A percentile compares a stretch with the other conserved stretches of the same genome.
Conservation (phyloP, 805 yeast genomes). For the Wickerhamiella occidentalis region DNA sequence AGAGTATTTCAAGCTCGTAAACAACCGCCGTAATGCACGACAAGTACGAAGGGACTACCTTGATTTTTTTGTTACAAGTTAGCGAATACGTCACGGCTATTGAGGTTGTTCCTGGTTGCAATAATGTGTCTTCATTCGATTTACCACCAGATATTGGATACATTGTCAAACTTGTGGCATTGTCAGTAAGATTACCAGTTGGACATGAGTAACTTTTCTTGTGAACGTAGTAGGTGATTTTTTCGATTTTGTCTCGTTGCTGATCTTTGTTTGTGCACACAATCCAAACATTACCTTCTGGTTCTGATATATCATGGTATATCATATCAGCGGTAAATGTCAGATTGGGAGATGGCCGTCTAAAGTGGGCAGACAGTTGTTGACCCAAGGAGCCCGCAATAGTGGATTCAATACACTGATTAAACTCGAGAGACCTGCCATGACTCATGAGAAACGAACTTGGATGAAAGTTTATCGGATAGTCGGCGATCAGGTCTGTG, state of each 20-base stretch:
- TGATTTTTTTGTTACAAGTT: background rate
- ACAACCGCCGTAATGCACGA: constrained; percentile 6
- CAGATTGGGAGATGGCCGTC: background rate
- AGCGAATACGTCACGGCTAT: constrained; percentile 1
- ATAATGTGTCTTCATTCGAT: background rate
- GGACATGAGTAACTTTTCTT: constrained; percentile 1
- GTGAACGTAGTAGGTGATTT: constrained; percentile 7
- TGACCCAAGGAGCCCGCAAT: background rate
- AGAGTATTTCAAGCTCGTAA: constrained; percentile 1
- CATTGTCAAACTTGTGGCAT: background rate
- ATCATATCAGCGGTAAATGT: background rate
- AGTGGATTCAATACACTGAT: background rate
- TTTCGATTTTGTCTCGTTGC: background rate
- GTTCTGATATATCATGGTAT: constrained; percentile 3
- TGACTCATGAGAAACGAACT: background rate
- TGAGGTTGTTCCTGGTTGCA: background rate
- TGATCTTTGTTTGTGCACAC: background rate
- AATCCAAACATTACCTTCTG: background rate
- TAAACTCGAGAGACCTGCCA: background rate
- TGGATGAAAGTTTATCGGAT: background rate
- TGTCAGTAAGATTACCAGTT: background rate
- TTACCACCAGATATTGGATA: background rate
- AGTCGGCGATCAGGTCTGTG: constrained; percentile 1
- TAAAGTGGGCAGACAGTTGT: background rate
- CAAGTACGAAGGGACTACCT: constrained; percentile 4